Evolutionary conservation across 1,284 basidiomycete species (phyloP), one percentile per base, ranked within the genome.

Genomic region (Fomitopsis betulina): DNA sequence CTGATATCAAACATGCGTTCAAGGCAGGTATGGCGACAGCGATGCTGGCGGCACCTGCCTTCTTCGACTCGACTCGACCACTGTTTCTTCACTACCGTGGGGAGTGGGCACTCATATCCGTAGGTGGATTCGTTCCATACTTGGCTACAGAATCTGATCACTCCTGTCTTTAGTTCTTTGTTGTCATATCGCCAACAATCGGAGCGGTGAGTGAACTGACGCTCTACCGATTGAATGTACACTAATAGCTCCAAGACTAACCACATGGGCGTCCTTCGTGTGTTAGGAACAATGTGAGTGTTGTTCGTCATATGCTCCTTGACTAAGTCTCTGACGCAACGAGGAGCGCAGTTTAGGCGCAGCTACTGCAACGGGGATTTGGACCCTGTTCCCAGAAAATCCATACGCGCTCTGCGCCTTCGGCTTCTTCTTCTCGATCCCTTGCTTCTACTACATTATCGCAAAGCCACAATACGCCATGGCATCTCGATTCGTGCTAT

Each of bases 101-200:
- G 40, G 94, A 98, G 72, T 98, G 96, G 96, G 94, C 94, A 1
- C 74, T 98, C 65, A 93, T 98, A 55, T 94, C 93, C 45, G 91
- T 91, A 65, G 62, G 84, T 78, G 47, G 32, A 9, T 19, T 52
- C 17, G 19, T 38, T 17, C 59, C 32, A 56, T 13, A 40, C 19
- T 55, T 37, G 49, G 37, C 38, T 54, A 35, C 53, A 52, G 30
- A 25, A 39, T 55, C 9, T 60, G 53, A 52, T 38, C 15, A 17
- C 2, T 12, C 53, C 1, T 17, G 12, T 32, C 21, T 35, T n/a
- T 60, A 91, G 87, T 94, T 89, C 71, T 93, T 96, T 66, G 86
- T 92, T 15, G 92, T 95, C 6, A 90, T 96, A 70, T 93, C 89
- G 37, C 93, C 92, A 0, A 94, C 92, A 1, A 88, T 96, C 49